A percentile compares a stretch with the other conserved stretches of the same genome.
Conservation (phyloP, 257 asterid species). For the Salvia rosmarinus region DNA sequence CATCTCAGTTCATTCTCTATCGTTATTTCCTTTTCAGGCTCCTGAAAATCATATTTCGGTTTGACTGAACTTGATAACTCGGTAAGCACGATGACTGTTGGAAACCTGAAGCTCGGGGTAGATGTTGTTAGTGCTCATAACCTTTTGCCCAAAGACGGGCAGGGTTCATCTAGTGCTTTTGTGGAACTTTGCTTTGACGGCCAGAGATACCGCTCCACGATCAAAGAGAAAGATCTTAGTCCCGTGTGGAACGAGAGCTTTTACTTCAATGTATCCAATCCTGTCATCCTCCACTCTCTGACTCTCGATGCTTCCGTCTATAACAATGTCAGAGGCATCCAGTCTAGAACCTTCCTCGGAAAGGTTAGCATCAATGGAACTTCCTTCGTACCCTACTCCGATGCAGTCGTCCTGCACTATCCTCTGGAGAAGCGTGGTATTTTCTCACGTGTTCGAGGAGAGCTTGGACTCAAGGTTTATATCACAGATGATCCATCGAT, state of each 20-base stretch:
- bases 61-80: slow-evolving; percentile 26
- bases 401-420: slow-evolving; percentile 76
- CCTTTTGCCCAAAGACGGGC: slow-evolving; percentile 89
- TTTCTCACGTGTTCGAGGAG: slow-evolving; percentile 83
- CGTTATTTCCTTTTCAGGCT: slow-evolving; percentile 32
- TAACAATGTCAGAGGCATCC: slow-evolving; percentile 50
- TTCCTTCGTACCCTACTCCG: slow-evolving; percentile 75
- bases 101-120: slow-evolving; percentile 78
- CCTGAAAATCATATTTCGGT: slow-evolving; percentile 30
- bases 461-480: slow-evolving; percentile 81
- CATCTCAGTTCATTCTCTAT: slow-evolving; percentile 10
- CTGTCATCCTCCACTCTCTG: slow-evolving; percentile 60
- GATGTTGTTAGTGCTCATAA: slow-evolving; percentile 78
- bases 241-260: slow-evolving; percentile 90
- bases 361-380: slow-evolving; percentile 74
- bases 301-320: slow-evolving; percentile 70
- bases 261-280: slow-evolving; percentile 76
- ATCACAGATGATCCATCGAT: slow-evolving; percentile 77
- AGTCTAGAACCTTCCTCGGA: slow-evolving; percentile 72
- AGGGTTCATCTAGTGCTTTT: slow-evolving; percentile 82
- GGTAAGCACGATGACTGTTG: slow-evolving; percentile 46
- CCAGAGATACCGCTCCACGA: slow-evolving; percentile 71
- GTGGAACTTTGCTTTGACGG: slow-evolving; percentile 82
- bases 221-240: slow-evolving; percentile 79
- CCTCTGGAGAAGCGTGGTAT: slow-evolving; percentile 86